Base-by-base conservation (phyloP, 202 grass and related monocot genomes). In the Dendrocalamus latiflorus region DNA sequence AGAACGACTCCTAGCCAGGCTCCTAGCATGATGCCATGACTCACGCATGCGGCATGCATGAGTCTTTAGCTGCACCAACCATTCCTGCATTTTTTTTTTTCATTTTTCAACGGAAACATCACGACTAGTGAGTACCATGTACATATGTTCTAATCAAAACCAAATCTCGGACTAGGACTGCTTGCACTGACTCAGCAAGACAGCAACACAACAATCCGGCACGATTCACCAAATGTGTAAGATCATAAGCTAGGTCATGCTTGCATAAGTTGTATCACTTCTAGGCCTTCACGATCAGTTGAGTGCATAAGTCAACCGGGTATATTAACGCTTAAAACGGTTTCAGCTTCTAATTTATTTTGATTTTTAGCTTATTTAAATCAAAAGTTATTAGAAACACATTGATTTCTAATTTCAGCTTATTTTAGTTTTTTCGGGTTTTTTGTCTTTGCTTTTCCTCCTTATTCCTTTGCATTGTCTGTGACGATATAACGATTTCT, bases 91-190 rank as follows among this genome's bases (percentile, higher is more conserved):
- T 69, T 61, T 70, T 58, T 69, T 61, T 75, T 58, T 75, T 41
- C n/a, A 28, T 43, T 62, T 62, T 54, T 80, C 41, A 41, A n/a
- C 43, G 2, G 34, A 64, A 18, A 36, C 70, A 28, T 36, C 34
- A 44, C 26, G 21, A 70, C 26, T 43, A 28, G 51, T 22, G 18
- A 57, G 51, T 24, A 2, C 33, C 48, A 51, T 24, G 53, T n/a
- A 18, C 17, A 43, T 43, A 11, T 43, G 16, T 47, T 72, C 67
- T 17, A 68, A 59, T 54, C 16, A 42, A 69, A 83, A 60, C 47
- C n/a, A 42, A 18, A 82, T 86, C 72, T 86, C 68, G 49, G 65
- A 89, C 72, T 72, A 47, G 21, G 78, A 38, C 58, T 67, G 53
- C 33, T 51, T 61, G 53, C 42, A 66, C 16, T 58, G 11, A 68